Percentiles rank a stretch among this genome's conserved stretches.
These are phyloP conservation scores for Tillandsia fasciculata DNA, from an alignment of 176 grass and related monocot genomes.

Conservation along the genomic window DNA sequence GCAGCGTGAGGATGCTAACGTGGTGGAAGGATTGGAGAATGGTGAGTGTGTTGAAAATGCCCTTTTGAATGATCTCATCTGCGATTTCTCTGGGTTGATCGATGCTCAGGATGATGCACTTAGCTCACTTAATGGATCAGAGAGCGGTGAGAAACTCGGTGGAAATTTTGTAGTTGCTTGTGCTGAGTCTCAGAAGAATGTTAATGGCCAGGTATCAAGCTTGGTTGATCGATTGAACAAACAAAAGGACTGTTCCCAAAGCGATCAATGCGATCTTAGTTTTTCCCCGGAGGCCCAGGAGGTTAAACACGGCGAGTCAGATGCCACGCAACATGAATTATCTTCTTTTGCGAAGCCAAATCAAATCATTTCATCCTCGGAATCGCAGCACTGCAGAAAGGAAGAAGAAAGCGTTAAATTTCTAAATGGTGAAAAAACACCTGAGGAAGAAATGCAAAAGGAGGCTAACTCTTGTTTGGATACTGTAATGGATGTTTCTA, in stretches of 20 bases:
- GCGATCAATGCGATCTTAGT: conserved; percentile 3
- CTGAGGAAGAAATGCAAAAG: background rate
- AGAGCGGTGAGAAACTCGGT: background rate
- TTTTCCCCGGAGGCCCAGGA: too few species aligned
- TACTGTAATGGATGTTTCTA: background rate
- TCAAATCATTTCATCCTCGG: background rate
- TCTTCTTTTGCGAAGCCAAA: background rate
- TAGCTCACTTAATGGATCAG: background rate
- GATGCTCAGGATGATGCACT: conserved; percentile 16
- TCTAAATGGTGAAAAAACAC: background rate
- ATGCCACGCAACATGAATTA: background rate
- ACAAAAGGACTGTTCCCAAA: conserved; percentile 8
- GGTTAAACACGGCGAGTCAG: background rate
- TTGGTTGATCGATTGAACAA: conserved; percentile 14
- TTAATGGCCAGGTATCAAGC: conserved; percentile 22
- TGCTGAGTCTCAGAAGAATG: conserved; percentile 19
- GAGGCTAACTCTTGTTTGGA: background rate
- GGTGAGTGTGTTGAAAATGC: conserved; percentile 10
- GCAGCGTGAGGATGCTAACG: conserved; percentile 14
- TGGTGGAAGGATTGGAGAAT: conserved; percentile 13
- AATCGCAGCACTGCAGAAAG: background rate
- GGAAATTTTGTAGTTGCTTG: conserved; percentile 5
- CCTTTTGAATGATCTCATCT: conserved; percentile 36
- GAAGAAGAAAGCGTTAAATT: background rate
- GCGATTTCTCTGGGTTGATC: conserved; percentile 40